Base-by-base conservation (phyloP, 2,329 filamentous ascomycete species). In the Calonectria ilicicola region DNA sequence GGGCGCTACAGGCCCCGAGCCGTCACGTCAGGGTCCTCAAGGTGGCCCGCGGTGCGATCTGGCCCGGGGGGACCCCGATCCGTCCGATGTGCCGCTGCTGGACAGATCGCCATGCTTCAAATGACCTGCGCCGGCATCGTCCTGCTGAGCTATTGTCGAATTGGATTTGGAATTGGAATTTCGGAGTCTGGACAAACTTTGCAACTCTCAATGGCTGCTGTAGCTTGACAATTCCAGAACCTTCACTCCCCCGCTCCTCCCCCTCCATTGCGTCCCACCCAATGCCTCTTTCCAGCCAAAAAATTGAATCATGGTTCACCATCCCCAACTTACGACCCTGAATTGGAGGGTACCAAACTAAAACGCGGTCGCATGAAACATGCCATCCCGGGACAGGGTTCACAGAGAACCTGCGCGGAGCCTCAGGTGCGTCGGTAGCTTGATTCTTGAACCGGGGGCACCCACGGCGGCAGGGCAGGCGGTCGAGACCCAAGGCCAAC, bases 1-100 rank as follows among this genome's bases (percentile, higher is more conserved):
- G 72, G 74, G 72, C 77, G 75, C 77, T 79, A 78, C 35, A 60
- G 51, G 51, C 10, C 46, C 23, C 35, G 47, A 53, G 51, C 51
- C 66, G 35, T 38, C 42, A 76, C 70, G 67, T 72, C 77, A 79
- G 73, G 78, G 76, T 77, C 70, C 78, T 71, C 68, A 35, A 40
- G 58, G 67, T 78, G 70, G 76, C 32, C 76, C 77, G 70, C 69
- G 75, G 73, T 76, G 66, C 74, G 53, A 60, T 60, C 53, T 60
- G 53, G 53, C 14, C 32, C 53, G 53, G 65, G 75, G 76, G 74
- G 75, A 58, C 76, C 70, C 70, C 77, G 75, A 79, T 77, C 70
- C 51, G 65, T n/a, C 53, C 53, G 32, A 60, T 60, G 38, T 35
- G 21, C 21, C 53, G 15, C 23, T 26, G 35, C 21, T 23, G 35